Base-by-base conservation (phyloP, 208 protist species). In the Acanthamoeba divionensis region DNA sequence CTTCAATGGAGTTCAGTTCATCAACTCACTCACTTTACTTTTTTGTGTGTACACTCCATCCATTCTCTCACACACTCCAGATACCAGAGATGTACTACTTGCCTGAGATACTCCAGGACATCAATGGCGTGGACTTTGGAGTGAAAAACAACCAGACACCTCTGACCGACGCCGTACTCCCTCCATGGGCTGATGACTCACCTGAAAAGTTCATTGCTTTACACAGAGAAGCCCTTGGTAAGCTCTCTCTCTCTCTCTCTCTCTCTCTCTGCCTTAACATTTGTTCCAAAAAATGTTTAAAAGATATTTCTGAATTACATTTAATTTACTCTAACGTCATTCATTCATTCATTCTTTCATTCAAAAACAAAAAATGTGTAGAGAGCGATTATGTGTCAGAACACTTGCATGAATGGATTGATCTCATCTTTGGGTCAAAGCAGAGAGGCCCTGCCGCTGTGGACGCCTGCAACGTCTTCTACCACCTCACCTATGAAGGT, bases 381-480 rank as follows among this genome's bases (percentile, higher is more conserved):
- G 97, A 98, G 89, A 96, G 94, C 67, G 96, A 98, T 26, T 92
- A 93, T 65, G 98, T 99, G 9, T 97, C 95, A n/a, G 65, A 66
- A 29, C 92, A 96, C 63, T 88, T 99, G 31, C 95, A 98, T 87
- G 82, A 97, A 48, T 99, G 98, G 98, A 97, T 99, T 86, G 98
- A 99, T 91, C 95, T 99, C 47, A 98, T 99, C 45, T 99, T 99
- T 91, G 98, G n/a, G n/a, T n/a, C n/a, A n/a, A 96, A 97, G 93
- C 98, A 99, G 93, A 85, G 86, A 92, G 90, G 97, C 71, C 95
- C 95, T 48, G 94, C 92, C 1, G 98, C 98, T 0, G 96, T 96
- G 24, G 94, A 95, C 12, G 96, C 97, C 4, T 92, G 97, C 54
- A 99, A 99, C 92, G 96, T 98, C 31, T 99, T 98, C 93, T 96